Base-by-base conservation (phyloP, 192 early-diverging fungal genomes). In the Kickxella alabastrina region DNA sequence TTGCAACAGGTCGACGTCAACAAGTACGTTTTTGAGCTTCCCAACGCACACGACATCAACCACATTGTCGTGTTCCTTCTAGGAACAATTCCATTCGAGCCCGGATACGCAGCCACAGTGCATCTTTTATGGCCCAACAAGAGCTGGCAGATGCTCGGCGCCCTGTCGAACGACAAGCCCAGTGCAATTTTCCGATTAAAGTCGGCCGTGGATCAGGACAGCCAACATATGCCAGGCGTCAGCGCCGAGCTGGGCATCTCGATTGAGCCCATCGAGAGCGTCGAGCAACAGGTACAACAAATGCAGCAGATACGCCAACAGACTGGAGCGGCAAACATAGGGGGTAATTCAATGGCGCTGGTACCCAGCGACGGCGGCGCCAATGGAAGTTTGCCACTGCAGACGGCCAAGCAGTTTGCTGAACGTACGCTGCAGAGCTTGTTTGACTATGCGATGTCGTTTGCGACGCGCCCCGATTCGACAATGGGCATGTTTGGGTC, bases 1-100 rank as follows among this genome's bases (percentile, higher is more conserved):
- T 54, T 92, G 46, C 87, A 88, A 54, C 93, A 93, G 76, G 89
- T 88, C 10, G 85, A 90, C 76, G 82, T 85, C 13, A 83, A 82
- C 63, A 87, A 92, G 68, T 97, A 89, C 67, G 80, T 92, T 10
- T 94, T 98, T 80, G 88, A 92, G 60, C 75, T 98, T 14, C 74
- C 83, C 2, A 90, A 95, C 41, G 87, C 92, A 2, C 78, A 80
- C 51, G 79, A 68, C 44, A 89, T 95, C 74, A 98, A 98, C 75
- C 95, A 98, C 74, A 84, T 96, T 27, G 91, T 94, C 3, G 92
- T 95, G 29, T 98, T 98, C 57, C 68, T 95, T 27, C 83, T 91
- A 4, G 95, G 92, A 3, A 85, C 82, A 1, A 58, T 83, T 21
- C 88, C 93, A 3, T 95, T 98, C 57, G 90, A 93, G 47, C 79